phyloP scores from a whole-genome alignment of 2,329 filamentous ascomycete genomes.

The Hypomyces perniciosus region DNA sequence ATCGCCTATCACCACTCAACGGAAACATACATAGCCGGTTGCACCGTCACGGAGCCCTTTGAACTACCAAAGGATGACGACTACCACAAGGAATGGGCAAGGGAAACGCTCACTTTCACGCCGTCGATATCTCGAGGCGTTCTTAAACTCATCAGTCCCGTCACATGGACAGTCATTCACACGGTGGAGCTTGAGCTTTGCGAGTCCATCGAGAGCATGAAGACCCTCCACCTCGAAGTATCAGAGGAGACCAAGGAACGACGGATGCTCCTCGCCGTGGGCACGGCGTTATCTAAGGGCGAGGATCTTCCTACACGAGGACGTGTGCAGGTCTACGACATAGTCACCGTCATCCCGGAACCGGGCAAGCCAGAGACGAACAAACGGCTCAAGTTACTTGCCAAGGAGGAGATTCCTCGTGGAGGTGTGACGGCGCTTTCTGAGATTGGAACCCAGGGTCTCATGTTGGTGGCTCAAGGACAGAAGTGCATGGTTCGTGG shows the following conservation, averaged over 20 bases:
- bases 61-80: slow-evolving; percentile 83
- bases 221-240: slow-evolving; percentile 78
- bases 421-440: slow-evolving; percentile 85
- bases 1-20: slow-evolving; percentile 72
- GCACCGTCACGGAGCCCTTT: slow-evolving; percentile 62
- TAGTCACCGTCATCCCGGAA: slow-evolving; percentile 86
- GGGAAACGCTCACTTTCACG: slow-evolving; percentile 57
- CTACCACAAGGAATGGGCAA: slow-evolving; percentile 72
- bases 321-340: slow-evolving; percentile 82
- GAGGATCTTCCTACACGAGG: slow-evolving; percentile 86
- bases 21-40: slow-evolving; percentile 70
- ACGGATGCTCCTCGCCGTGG: slow-evolving; percentile 74
- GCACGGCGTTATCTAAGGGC: slow-evolving; percentile 78
- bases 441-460: slow-evolving; percentile 78
- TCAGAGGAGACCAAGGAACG: slow-evolving; percentile 88
- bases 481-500: slow-evolving; percentile 97
- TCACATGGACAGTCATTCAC: slow-evolving; percentile 74
- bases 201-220: slow-evolving; percentile 75
- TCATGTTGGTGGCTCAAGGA: slow-evolving; percentile 84
- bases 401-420: slow-evolving; percentile 84
- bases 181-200: slow-evolving; percentile 64
- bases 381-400: slow-evolving; percentile 76
- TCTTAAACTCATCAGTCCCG: slow-evolving; percentile 72
- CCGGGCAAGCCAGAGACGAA: slow-evolving; percentile 81
- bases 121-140: slow-evolving; percentile 67